Base-by-base conservation (phyloP, 2,329 filamentous ascomycete species). In the Epichloe sp. region DNA sequence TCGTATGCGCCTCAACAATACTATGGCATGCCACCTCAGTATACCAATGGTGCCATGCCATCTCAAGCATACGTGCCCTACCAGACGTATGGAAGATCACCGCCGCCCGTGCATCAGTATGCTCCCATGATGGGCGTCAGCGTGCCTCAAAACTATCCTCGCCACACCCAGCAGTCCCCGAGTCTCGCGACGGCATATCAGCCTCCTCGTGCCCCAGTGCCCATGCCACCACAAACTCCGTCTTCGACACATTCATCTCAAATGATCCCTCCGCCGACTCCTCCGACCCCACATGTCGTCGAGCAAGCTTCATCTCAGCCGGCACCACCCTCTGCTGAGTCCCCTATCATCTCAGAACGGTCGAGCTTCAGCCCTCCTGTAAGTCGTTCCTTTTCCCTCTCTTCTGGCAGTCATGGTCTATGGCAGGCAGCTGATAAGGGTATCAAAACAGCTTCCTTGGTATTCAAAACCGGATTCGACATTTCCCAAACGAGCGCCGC, bases 1-100 rank as follows among this genome's bases (percentile, higher is more conserved):
- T 68, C 71, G 6, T 81, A 80, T 61, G 65, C 59, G 59, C 68
- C 60, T 58, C 66, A 64, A 53, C 64, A 63, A 46, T 71, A 69
- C 57, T 79, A 77, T 60, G 76, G 74, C 55, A 75, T 82, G 66
- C 73, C 78, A 52, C 76, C 77, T 55, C 79, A 78, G 52, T 79
- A 85, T 60, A 81, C 80, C 60, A 73, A 69, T 56, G 68, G 65
- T 15, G 68, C 62, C 44, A 71, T 78, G 60, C 69, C 71, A 50
- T 68, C 66, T 43, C 63, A 68, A 19, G 68, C 67, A 31, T 78
- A 77, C 58, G 67, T 74, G 59, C 69, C 71, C 17, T 78, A 78
- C 58, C 72, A 69, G 51, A 64, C 63, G 45, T 78, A 79, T 57
- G 64, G 66, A 38, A 69, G 72, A 49, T 75, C 75, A 51, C 72